A percentile compares a stretch with the other conserved stretches of the same genome.
Conservation (phyloP, 2,329 filamentous ascomycete genomes). For the Alternaria atra region DNA sequence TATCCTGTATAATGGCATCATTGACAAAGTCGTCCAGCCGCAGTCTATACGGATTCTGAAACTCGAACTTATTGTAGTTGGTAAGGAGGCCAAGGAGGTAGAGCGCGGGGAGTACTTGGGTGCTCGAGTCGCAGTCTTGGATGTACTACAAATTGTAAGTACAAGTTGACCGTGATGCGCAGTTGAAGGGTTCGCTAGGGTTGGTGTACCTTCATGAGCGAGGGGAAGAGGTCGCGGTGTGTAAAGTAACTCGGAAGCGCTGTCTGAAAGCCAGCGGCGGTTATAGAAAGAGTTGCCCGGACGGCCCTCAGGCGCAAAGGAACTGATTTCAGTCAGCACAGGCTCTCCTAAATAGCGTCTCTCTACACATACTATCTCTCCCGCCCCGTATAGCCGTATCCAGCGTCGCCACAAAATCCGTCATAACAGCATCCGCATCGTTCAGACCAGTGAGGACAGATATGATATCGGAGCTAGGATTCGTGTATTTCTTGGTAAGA, state of each 20-base stretch:
- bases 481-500: conserved; percentile 89
- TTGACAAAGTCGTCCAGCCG: conserved; percentile 96
- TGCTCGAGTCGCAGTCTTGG: conserved; percentile 74
- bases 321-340: conserved; percentile 59
- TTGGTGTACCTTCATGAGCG: conserved; percentile 81
- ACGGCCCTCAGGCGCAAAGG: conserved; percentile 81
- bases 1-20: conserved; percentile 82
- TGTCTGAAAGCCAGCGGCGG: conserved; percentile 94
- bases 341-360: neutral
- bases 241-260: conserved; percentile 94
- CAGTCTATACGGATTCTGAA: conserved; percentile 93
- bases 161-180: neutral
- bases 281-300: conserved; percentile 80
- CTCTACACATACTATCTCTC: conserved; percentile 66
- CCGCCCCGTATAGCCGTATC: conserved; percentile 85
- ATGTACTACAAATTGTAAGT: conserved; percentile 68
- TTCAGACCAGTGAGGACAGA: conserved; percentile 87
- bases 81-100: conserved; percentile 84
- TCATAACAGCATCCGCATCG: conserved; percentile 84
- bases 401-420: conserved; percentile 83
- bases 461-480: conserved; percentile 95
- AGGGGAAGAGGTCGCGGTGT: conserved; percentile 91
- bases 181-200: neutral
- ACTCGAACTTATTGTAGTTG: conserved; percentile 99
- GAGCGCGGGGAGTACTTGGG: conserved; percentile 75